phyloP scores from a whole-genome alignment of 2,329 filamentous ascomycete species.

The Thielaviopsis musarum region DNA sequence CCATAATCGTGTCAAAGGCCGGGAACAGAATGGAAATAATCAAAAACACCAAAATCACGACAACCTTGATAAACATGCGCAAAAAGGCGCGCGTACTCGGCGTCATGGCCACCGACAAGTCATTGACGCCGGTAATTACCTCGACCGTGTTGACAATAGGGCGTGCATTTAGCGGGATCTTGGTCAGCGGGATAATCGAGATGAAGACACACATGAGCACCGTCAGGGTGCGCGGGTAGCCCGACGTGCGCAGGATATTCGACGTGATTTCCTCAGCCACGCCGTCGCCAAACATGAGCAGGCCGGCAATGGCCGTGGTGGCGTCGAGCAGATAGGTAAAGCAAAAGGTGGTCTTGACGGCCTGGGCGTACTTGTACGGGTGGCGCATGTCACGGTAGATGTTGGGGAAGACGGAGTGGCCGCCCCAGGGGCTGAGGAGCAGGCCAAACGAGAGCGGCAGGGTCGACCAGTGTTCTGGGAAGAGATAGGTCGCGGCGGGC shows the following conservation, averaged over 20 bases:
- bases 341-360: constrained; percentile 63
- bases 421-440: constrained; percentile 60
- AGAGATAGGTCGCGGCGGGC: constrained; percentile 63
- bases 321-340: constrained; percentile 79
- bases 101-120: constrained; percentile 26
- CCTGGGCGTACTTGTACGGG: constrained; percentile 62
- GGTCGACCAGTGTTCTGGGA: constrained; percentile 74
- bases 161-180: constrained; percentile 78
- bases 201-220: constrained; percentile 72
- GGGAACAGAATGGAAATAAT: constrained; percentile 54
- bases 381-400: constrained; percentile 51
- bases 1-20: constrained; percentile 79
- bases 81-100: constrained; percentile 20
- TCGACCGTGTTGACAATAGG: constrained; percentile 79
- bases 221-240: constrained; percentile 60
- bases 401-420: constrained; percentile 64
- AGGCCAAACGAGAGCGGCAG: constrained; percentile 79
- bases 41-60: constrained; percentile 55
- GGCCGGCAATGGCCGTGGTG: constrained; percentile 64
- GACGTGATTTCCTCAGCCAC: constrained; percentile 79
- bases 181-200: constrained; percentile 84
- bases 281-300: constrained; percentile 89
- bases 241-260: constrained; percentile 61
- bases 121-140: constrained; percentile 54
- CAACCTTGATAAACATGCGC: constrained; percentile 39